A percentile compares a stretch with the other conserved stretches of the same genome.
Conservation (phyloP, 371 early-diverging fungal genomes). For the Saksenaea oblongispora region DNA sequence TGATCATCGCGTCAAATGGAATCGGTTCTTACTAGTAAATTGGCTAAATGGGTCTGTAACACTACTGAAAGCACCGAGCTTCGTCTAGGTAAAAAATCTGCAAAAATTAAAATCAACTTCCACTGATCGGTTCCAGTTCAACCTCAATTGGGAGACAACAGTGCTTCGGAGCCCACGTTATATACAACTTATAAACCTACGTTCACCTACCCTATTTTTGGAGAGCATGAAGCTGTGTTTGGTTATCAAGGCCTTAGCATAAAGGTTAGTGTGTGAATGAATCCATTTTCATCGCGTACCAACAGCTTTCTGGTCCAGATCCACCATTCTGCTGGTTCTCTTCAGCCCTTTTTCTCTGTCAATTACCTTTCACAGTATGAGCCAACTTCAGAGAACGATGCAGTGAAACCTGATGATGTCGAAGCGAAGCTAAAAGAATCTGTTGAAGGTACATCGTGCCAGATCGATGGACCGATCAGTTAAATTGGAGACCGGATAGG, state of each 20-base stretch:
- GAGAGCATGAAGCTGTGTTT: constrained; percentile 84
- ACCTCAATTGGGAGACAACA: constrained; percentile 8
- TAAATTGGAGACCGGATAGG: constrained; percentile 26
- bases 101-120: background rate
- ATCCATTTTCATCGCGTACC: background rate
- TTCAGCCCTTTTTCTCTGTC: background rate
- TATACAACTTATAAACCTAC: constrained; percentile 61
- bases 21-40: constrained; percentile 7
- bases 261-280: constrained; percentile 43
- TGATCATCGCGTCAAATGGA: constrained; percentile 5
- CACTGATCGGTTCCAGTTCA: constrained; percentile 7
- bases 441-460: background rate
- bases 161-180: constrained; percentile 4
- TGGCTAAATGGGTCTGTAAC: constrained; percentile 36
- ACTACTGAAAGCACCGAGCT: constrained; percentile 26
- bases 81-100: constrained; percentile 11
- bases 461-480: background rate
- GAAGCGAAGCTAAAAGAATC: constrained; percentile 38
- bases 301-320: background rate
- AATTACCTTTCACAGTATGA: constrained; percentile 1
- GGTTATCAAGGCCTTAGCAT: constrained; percentile 84
- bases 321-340: background rate
- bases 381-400: background rate
- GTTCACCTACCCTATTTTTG: constrained; percentile 90
- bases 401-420: constrained; percentile 46